Percentiles rank a stretch among this genome's conserved stretches.
phyloP scores from a whole-genome alignment of 2,329 filamentous ascomycete genomes.

The Didymella pinodella region DNA sequence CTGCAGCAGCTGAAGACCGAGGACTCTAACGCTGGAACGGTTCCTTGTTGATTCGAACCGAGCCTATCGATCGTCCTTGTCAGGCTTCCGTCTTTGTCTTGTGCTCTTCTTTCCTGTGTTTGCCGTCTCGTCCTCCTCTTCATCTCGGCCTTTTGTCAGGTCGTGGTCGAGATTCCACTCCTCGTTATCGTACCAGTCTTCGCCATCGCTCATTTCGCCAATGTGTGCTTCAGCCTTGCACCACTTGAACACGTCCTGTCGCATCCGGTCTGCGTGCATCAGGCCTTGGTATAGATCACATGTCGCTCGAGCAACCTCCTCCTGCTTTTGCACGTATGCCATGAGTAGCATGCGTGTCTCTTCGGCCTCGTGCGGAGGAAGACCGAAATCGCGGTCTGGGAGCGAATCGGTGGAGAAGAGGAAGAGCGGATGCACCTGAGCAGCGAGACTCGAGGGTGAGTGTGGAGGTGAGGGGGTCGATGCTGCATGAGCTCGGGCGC shows the following conservation, averaged over 20 bases:
- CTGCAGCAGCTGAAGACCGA: conserved; percentile 2
- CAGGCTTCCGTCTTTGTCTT: conserved; percentile 49
- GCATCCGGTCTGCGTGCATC: conserved; percentile 74
- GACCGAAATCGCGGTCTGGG: conserved; percentile 73
- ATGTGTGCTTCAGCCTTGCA: conserved; percentile 79
- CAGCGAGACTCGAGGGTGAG: conserved; percentile 58
- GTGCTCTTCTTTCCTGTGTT: conserved; percentile 59
- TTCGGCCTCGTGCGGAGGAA: conserved; percentile 77
- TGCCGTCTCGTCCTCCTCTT: conserved; percentile 73
- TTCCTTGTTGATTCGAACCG: background rate
- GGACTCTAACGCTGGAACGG: background rate
- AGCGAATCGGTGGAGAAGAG: conserved; percentile 67
- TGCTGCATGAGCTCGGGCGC: conserved; percentile 60
- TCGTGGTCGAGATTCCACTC: conserved; percentile 79
- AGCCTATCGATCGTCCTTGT: conserved; percentile 48
- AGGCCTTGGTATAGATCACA: conserved; percentile 74
- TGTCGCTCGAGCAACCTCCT: conserved; percentile 78
- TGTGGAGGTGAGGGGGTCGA: conserved; percentile 51
- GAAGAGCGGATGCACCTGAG: conserved; percentile 79
- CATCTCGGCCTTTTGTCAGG: conserved; percentile 82
- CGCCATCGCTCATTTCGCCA: conserved; percentile 83
- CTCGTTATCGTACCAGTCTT: conserved; percentile 87
- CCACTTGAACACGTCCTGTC: conserved; percentile 76
- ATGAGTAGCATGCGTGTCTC: conserved; percentile 77
- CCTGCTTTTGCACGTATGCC: conserved; percentile 84